Percentiles rank a stretch among this genome's conserved stretches.
These are phyloP conservation scores for Cordyceps militaris DNA, from an alignment of 2,329 filamentous ascomycete genomes.

Conservation along the genomic window DNA sequence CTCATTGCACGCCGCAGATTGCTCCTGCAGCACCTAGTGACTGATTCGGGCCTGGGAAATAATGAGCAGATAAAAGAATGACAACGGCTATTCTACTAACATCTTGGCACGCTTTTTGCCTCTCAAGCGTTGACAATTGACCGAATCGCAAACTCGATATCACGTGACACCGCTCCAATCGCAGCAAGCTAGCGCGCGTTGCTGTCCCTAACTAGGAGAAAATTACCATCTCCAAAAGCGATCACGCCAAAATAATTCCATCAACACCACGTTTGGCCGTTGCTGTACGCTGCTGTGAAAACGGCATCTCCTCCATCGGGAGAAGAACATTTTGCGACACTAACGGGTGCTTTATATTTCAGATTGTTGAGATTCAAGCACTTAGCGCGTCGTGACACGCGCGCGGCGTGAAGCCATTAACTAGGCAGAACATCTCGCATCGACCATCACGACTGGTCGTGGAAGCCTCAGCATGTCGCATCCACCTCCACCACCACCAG, in stretches of 20 bases:
- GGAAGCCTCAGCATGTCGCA: slow-evolving; percentile 41
- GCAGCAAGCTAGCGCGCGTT: slow-evolving; percentile 7
- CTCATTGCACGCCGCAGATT: too few species aligned
- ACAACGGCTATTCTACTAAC: too few species aligned
- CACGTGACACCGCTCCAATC: slow-evolving; percentile 7
- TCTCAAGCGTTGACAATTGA: not conserved
- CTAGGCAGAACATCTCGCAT: slow-evolving; percentile 14
- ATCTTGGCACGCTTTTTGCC: not conserved
- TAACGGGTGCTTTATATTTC: slow-evolving; percentile 11
- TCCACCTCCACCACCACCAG: slow-evolving; percentile 49
- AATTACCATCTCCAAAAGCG: slow-evolving; percentile 23
- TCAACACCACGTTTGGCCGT: slow-evolving; percentile 25
- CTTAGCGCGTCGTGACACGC: slow-evolving; percentile 28
- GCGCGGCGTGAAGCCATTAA: slow-evolving; percentile 28
- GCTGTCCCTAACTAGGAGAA: slow-evolving; percentile 19
- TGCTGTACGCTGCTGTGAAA: slow-evolving; percentile 23
- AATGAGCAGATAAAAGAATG: too few species aligned
- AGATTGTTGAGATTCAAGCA: not conserved
- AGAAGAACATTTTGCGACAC: slow-evolving; percentile 10
- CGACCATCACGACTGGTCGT: slow-evolving; percentile 17
- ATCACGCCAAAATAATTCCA: slow-evolving; percentile 14
- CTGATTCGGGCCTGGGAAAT: too few species aligned
- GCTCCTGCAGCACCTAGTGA: too few species aligned
- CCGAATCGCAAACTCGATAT: not conserved
- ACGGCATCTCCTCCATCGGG: slow-evolving; percentile 20